Evolutionary conservation across 2,329 filamentous ascomycete species (phyloP).

Genomic region (Calonectria henricotiae): DNA sequence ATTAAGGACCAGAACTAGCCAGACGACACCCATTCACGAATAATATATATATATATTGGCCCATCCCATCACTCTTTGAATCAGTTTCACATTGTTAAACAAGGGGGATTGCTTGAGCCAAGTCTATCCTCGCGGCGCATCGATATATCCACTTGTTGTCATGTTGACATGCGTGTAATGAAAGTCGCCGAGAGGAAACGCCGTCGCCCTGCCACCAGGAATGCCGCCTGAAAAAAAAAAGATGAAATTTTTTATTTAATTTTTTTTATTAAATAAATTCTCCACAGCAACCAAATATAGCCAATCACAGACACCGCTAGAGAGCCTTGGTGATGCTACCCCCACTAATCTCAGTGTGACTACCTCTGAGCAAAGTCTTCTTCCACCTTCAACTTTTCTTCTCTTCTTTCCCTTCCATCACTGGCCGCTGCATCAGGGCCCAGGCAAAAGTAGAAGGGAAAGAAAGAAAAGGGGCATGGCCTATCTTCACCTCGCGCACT

Average conservation of each 20-base stretch:
- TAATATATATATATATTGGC: background rate
- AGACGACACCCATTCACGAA: background rate
- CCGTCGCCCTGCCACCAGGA: constrained; percentile 13
- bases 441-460: constrained; percentile 28
- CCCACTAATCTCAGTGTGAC: constrained; percentile 35
- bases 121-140: background rate
- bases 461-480: constrained; percentile 55
- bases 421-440: constrained; percentile 36
- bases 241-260: background rate
- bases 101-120: background rate
- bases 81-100: background rate
- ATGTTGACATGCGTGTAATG: background rate
- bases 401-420: constrained; percentile 38
- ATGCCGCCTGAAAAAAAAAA: background rate
- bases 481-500: constrained; percentile 66
- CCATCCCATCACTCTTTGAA: background rate
- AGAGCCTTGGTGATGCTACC: constrained; percentile 6
- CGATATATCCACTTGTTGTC: background rate
- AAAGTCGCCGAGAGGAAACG: background rate
- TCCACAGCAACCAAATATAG: constrained; percentile 28
- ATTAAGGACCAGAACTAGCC: background rate
- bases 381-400: constrained; percentile 33
- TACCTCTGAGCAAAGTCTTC: constrained; percentile 42
- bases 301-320: constrained; percentile 28
- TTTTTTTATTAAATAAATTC: background rate